Evolutionary conservation across 768 basidiomycete species (phyloP), one percentile per base, ranked within the genome.

Genomic region (Rhizopogon salebrosus): DNA sequence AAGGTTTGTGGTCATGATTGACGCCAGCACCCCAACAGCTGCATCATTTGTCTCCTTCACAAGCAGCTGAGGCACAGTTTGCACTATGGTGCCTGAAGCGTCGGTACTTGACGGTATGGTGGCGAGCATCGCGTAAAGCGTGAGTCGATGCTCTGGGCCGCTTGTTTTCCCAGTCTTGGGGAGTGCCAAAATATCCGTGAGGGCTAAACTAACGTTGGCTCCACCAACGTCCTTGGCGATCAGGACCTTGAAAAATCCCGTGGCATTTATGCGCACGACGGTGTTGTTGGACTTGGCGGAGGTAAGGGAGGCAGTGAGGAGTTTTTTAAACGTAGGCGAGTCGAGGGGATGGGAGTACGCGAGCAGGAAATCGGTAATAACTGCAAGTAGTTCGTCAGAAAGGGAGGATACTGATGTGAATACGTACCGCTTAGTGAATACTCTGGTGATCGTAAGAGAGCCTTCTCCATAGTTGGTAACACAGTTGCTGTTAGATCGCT

Each of bases 101-200:
- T 68, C 54, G 3, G 72, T 58, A 4, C 79, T 80, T 3, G 85
- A 75, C 0, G 72, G 67, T 1, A 93, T 56, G 48, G 63, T 63
- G 2, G 76, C 70, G 1, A 93, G 75, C 84, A 98, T 92, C 1
- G 81, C 77, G 69, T 92, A 95, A 8, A 98, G 73, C 0, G 87
- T 75, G 4, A 84, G 66, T 16, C 95, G 84, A 64, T 98, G 93
- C 52, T 95, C 95, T 2, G 89, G 79, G 1, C 92, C 92, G 1
- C 85, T 72, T 0, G 93, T 90, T 74, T 97, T 99, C 20, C 92
- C 89, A 0, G 84, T 68, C 60, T 87, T 85, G 1, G 92, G 89
- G 0, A 92, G 75, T n/a, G 73, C 71, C 9, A 93, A 71, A 4
- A 93, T 67, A 56, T 95, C 92, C 8, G 73, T 73, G 2, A 84